A percentile compares a stretch with the other conserved stretches of the same genome.
phyloP scores from a whole-genome alignment of 140 eudicot genomes.

The Senecio squalidus region DNA sequence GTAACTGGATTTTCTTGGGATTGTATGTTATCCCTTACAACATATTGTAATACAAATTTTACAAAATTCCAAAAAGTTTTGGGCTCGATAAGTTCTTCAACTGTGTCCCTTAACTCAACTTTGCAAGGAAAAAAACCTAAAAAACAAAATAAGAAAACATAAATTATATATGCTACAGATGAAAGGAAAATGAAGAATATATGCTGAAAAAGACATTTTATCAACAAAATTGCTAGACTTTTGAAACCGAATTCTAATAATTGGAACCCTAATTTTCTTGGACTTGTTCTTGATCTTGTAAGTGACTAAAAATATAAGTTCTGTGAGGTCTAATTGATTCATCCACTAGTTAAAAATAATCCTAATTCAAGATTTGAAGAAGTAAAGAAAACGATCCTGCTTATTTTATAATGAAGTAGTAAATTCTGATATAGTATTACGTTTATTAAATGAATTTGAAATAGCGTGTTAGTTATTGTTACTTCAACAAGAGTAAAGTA shows the following conservation, averaged over 20 bases:
- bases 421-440: background rate
- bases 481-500: constrained; percentile 6
- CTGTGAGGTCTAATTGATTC: background rate
- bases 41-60: constrained; percentile 47
- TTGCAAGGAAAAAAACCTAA: constrained; percentile 73
- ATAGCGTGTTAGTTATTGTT: background rate
- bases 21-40: constrained; percentile 37
- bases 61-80: constrained; percentile 42
- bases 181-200: background rate
- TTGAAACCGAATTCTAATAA: background rate
- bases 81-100: constrained; percentile 52
- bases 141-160: constrained; percentile 6
- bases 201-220: constrained; percentile 3
- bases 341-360: background rate
- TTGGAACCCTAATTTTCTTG: background rate
- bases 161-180: background rate
- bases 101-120: constrained; percentile 53
- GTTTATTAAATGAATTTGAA: background rate
- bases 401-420: background rate
- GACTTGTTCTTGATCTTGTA: background rate
- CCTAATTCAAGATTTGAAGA: background rate
- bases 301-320: background rate
- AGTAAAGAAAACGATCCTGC: background rate
- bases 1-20: constrained; percentile 20
- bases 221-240: background rate